Conservation (phyloP, 352 stramenopile genomes). For the Phytophthora citrophthora region DNA sequence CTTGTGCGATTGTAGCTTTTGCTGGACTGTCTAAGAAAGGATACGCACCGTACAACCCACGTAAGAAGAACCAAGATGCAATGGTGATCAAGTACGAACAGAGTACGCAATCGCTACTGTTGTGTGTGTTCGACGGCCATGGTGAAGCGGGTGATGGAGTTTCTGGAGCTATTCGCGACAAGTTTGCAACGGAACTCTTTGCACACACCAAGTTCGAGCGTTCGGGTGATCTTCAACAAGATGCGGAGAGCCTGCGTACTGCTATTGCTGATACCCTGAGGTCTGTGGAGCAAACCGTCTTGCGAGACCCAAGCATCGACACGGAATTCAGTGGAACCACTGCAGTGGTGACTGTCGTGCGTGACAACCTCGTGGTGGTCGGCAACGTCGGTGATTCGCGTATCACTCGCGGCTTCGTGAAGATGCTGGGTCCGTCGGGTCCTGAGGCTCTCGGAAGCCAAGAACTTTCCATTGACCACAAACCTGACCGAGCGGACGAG, state of each 20-base stretch:
- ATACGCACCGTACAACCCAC: conserved; percentile 93
- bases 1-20: conserved; percentile 67
- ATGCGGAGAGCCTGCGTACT: conserved; percentile 62
- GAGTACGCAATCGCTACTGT: conserved; percentile 91
- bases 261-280: conserved; percentile 64
- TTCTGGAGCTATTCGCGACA: conserved; percentile 88
- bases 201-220: conserved; percentile 84
- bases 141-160: conserved; percentile 96
- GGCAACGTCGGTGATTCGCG: conserved; percentile 98
- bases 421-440: conserved; percentile 25
- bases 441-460: conserved; percentile 50
- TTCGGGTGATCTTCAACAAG: conserved; percentile 56
- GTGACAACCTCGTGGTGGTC: conserved; percentile 89
- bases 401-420: conserved; percentile 88
- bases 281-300: conserved; percentile 79
- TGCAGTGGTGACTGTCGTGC: conserved; percentile 74
- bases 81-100: conserved; percentile 96
- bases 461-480: conserved; percentile 98
- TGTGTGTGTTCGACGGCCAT: conserved; percentile 97
- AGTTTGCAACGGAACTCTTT: conserved; percentile 92
- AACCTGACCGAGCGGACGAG: conserved; percentile 95
- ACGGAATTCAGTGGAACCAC: conserved; percentile 93
- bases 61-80: conserved; percentile 98
- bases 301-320: conserved; percentile 93
- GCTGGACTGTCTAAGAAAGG: conserved; percentile 84